A percentile compares a stretch with the other conserved stretches of the same genome.
Conservation (phyloP, 2,329 filamentous ascomycete genomes). For the Sordariomycetes sp. region DNA sequence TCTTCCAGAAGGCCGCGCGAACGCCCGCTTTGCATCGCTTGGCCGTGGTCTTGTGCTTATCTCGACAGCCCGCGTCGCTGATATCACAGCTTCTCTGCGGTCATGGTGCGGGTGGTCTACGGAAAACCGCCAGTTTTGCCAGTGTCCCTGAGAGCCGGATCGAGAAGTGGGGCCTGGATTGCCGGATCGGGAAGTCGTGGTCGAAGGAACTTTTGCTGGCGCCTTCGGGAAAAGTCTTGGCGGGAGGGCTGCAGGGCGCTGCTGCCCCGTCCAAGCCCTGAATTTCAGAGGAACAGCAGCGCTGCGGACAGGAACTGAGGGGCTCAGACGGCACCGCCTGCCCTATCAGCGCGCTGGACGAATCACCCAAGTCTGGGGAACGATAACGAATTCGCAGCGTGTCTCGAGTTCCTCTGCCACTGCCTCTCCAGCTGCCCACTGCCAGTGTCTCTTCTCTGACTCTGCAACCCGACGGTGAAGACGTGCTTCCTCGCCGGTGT, state of each 20-base stretch:
- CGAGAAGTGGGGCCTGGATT: conserved; percentile 1
- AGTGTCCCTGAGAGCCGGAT: conserved; percentile 3
- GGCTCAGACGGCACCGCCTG: neutral
- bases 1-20: neutral
- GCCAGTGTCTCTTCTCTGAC: no score
- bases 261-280: conserved; percentile 5
- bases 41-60: no score
- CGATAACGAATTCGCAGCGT: conserved; percentile 16
- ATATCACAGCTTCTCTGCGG: no score
- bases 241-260: no score
- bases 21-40: no score
- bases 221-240: no score
- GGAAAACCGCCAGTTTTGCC: no score
- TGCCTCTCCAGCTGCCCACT: neutral
- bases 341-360: conserved; percentile 9
- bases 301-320: neutral
- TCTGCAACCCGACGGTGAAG: no score
- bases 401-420: neutral
- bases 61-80: no score
- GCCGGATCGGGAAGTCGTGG: conserved; percentile 4
- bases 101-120: no score
- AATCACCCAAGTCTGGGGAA: conserved; percentile 22
- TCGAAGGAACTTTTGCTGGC: conserved; percentile 9
- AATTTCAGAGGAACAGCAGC: neutral
- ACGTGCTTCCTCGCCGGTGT: no score